Evolutionary conservation across 495 filamentous ascomycete genomes (phyloP).

Genomic region (Amniculicola lignicola): DNA sequence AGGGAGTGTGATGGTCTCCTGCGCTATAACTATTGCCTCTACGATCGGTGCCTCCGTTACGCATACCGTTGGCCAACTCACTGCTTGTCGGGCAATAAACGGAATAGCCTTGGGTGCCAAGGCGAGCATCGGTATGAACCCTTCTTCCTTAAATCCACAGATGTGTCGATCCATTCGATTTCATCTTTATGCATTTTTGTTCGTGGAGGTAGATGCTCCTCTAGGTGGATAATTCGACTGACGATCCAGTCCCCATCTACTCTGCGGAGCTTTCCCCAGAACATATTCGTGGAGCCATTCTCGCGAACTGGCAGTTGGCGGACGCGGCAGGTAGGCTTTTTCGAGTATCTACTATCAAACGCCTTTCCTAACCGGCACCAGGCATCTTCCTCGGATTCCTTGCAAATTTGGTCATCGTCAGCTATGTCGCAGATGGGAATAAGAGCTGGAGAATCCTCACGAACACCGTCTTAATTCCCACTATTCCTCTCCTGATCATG

Average conservation of each 20-base stretch:
- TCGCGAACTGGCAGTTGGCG: conserved; percentile 17
- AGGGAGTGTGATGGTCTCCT: conserved; percentile 12
- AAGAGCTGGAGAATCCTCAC: conserved; percentile 13
- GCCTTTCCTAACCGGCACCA: background rate
- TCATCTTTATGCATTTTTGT: background rate
- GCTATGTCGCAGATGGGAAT: conserved; percentile 10
- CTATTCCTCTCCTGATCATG: conserved; percentile 7
- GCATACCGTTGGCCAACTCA: conserved; percentile 9
- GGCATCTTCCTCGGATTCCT: conserved; percentile 14
- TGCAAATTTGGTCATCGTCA: conserved; percentile 8
- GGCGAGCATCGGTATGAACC: background rate
- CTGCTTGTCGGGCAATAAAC: conserved; percentile 9
- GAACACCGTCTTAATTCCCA: conserved; percentile 13
- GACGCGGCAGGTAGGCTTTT: background rate
- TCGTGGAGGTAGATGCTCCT: background rate
- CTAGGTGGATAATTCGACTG: background rate
- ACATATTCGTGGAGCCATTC: conserved; percentile 12
- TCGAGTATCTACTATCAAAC: background rate
- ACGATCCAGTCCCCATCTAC: conserved; percentile 8
- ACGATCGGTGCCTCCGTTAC: conserved; percentile 14
- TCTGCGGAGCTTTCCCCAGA: conserved; percentile 15
- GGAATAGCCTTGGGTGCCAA: conserved; percentile 11
- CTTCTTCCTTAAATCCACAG: background rate
- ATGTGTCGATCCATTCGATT: background rate
- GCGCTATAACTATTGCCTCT: conserved; percentile 3